Evolutionary conservation across 78 protist species (phyloP), one percentile per base, ranked within the genome.

Genomic region (Cyanophora paradoxa): DNA sequence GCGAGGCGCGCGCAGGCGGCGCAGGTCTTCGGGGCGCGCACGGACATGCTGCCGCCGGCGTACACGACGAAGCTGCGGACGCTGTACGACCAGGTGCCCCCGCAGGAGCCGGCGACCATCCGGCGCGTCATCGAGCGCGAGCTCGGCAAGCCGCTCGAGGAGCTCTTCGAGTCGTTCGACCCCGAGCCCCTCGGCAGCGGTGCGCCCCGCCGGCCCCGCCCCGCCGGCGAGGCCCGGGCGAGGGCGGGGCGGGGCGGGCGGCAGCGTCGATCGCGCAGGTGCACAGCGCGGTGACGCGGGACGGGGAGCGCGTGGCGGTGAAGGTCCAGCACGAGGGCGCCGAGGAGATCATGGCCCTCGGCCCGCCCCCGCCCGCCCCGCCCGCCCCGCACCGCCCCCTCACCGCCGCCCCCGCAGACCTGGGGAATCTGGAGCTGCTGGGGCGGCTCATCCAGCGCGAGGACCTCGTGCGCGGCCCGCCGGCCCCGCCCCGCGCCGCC

Each of bases 211-310:
- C n/a, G n/a, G n/a, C n/a, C n/a, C n/a, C n/a, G n/a, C n/a, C n/a
- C n/a, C n/a, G n/a, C n/a, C n/a, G n/a, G n/a, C n/a, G n/a, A n/a
- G n/a, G n/a, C n/a, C n/a, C n/a, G n/a, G n/a, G n/a, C n/a, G n/a
- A n/a, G n/a, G n/a, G n/a, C n/a, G n/a, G n/a, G 46, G 6, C 1
- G 5, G 68, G 78, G 24, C 24, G 34, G 5, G 84, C 72, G 57
- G 84, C 75, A 3, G 84, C 84, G 6, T 58, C 72, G 54, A 71
- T 71, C 11, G 84, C 72, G 16, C 81, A 76, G 72, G 84, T 66
- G 31, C 85, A 80, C 72, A 2, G 37, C n/a, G 85, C 85, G 1
- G 6, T 10, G n/a, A 44, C 52, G 56, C 74, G 8, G 39, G 76
- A 72, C 36, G 85, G 85, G 17, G 24, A 34, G 30, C 71, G 50